Percentiles rank a stretch among this genome's conserved stretches.
Conservation (phyloP, 345 rosid genomes). For the Arabidopsis arenosa region DNA sequence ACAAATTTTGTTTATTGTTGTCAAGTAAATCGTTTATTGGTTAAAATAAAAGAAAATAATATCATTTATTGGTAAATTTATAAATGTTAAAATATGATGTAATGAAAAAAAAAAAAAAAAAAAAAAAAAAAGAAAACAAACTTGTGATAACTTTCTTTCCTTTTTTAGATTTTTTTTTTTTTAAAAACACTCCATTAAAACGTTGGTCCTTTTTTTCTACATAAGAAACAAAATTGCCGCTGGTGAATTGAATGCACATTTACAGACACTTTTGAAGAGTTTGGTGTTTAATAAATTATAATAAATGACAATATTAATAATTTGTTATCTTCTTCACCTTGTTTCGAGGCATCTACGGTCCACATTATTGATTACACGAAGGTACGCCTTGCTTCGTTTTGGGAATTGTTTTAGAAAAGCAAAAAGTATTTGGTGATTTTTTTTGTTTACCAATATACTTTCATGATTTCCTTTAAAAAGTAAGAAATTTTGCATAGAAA, state of each 20-base stretch:
- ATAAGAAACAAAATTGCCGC: constrained; percentile 36
- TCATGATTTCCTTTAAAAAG: not conserved
- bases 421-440: not conserved
- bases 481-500: too few relatives aligned
- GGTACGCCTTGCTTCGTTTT: constrained; percentile 11
- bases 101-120: too few relatives aligned
- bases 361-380: constrained; percentile 19
- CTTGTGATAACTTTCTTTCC: not conserved
- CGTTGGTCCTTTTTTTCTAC: not conserved
- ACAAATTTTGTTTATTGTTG: too few relatives aligned
- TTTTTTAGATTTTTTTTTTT: not conserved
- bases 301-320: constrained; percentile 30
- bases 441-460: not conserved
- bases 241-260: constrained; percentile 45
- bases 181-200: not conserved
- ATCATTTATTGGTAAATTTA: too few relatives aligned
- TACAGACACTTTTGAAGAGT: constrained; percentile 28
- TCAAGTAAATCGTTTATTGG: not conserved
- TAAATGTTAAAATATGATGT: too few relatives aligned
- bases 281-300: constrained; percentile 43
- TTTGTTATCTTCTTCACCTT: constrained; percentile 34
- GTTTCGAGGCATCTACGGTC: constrained; percentile 37
- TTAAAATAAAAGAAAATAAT: too few relatives aligned
- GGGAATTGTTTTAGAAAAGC: constrained; percentile 6
- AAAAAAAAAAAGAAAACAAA: too few relatives aligned